These are phyloP conservation scores for Sporothrix sp. DNA, from an alignment of 2,329 filamentous ascomycete genomes.

Conservation along the genomic window DNA sequence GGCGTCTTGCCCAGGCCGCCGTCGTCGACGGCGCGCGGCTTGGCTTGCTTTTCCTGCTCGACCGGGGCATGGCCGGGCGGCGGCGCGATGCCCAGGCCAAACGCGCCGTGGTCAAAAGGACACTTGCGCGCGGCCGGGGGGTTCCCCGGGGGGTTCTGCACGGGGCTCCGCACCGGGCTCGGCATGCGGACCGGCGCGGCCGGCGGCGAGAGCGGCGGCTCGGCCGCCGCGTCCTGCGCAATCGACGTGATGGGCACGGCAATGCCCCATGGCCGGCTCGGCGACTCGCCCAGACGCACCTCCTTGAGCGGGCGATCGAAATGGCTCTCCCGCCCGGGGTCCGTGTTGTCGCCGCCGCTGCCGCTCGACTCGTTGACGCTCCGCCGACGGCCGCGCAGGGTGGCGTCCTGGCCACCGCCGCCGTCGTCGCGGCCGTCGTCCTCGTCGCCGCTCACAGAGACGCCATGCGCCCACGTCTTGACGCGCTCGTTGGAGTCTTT, in stretches of 20 bases:
- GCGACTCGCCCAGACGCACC: slow-evolving; percentile 85
- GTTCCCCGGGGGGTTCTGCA: slow-evolving; percentile 3
- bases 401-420: background rate
- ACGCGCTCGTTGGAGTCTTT: slow-evolving; percentile 59
- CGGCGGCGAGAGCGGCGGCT: slow-evolving; percentile 44
- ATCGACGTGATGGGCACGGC: slow-evolving; percentile 50
- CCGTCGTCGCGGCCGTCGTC: background rate
- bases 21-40: background rate
- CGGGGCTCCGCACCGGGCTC: slow-evolving; percentile 21
- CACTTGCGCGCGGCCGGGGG: slow-evolving; percentile 45
- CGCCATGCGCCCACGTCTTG: slow-evolving; percentile 74
- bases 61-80: slow-evolving; percentile 8
- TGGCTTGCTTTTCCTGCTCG: background rate
- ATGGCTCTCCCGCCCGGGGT: slow-evolving; percentile 56
- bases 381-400: background rate
- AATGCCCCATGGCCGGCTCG: slow-evolving; percentile 88
- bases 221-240: slow-evolving; percentile 25
- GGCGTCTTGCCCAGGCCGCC: background rate
- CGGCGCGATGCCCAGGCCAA: slow-evolving; percentile 14
- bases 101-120: slow-evolving; percentile 39
- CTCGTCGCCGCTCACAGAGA: slow-evolving; percentile 34
- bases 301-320: slow-evolving; percentile 84
- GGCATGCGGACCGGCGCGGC: slow-evolving; percentile 47
- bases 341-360: slow-evolving; percentile 30
- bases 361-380: background rate